These are phyloP conservation scores for Aspergillus sp. DNA, from an alignment of 2,329 filamentous ascomycete genomes.

Conservation along the genomic window DNA sequence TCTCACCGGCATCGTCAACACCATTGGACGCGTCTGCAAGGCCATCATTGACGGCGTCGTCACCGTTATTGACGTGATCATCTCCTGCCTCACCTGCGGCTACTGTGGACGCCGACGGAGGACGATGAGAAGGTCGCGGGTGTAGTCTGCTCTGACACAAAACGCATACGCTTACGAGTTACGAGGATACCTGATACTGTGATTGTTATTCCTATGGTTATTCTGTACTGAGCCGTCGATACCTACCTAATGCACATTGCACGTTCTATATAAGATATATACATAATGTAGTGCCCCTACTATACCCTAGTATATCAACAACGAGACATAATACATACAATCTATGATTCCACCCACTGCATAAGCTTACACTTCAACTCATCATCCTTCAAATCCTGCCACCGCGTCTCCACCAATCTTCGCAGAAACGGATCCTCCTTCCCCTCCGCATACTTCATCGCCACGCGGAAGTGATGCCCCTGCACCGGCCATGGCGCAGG, in stretches of 20 bases:
- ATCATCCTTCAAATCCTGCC: conserved; percentile 27
- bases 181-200: conserved; percentile 8
- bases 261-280: neutral
- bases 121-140: conserved; percentile 22
- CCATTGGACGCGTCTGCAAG: conserved; percentile 62
- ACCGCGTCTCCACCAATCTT: conserved; percentile 30
- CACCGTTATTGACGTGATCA: conserved; percentile 62
- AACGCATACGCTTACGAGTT: conserved; percentile 3
- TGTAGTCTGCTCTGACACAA: neutral
- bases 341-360: conserved; percentile 10
- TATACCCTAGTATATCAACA: neutral
- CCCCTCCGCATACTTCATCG: conserved; percentile 26
- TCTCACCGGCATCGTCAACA: conserved; percentile 67
- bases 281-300: neutral
- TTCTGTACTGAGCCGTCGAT: neutral
- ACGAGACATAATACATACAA: too few relatives aligned
- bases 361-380: conserved; percentile 27
- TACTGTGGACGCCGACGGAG: conserved; percentile 24
- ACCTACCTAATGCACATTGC: neutral
- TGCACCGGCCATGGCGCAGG: conserved; percentile 32
- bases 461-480: conserved; percentile 29
- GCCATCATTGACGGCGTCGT: conserved; percentile 68
- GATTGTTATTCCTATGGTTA: conserved; percentile 1
- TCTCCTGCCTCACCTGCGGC: conserved; percentile 59
- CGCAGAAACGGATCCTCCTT: conserved; percentile 32